Evolutionary conservation across 257 asterid genomes (phyloP).

Genomic region (Scutellaria minor): DNA sequence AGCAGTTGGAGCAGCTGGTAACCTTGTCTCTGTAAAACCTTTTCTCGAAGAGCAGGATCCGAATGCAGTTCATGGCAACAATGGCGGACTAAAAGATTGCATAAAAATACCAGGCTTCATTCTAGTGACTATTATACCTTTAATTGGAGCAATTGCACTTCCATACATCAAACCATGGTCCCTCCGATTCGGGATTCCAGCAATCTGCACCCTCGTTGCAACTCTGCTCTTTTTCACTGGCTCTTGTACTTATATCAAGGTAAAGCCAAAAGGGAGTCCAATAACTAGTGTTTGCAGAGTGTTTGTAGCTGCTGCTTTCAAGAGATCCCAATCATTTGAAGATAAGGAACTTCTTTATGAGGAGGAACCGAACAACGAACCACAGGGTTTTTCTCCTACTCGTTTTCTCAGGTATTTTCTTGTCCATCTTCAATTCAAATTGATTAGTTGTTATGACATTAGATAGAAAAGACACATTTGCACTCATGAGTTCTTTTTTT

Average conservation of each 20-base stretch:
- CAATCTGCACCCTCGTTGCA: conserved; percentile 50
- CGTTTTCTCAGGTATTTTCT: conserved; percentile 44
- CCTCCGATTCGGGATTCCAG: conserved; percentile 63
- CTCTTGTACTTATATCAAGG: conserved; percentile 25
- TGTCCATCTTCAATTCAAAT: not conserved
- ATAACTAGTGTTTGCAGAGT: conserved; percentile 49
- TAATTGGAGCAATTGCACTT: conserved; percentile 56
- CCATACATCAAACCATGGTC: conserved; percentile 69
- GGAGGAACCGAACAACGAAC: not conserved
- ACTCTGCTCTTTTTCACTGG: conserved; percentile 45
- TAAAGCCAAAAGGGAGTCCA: conserved; percentile 43
- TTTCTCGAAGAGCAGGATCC: conserved; percentile 41
- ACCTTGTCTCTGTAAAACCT: conserved; percentile 46
- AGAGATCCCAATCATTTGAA: conserved; percentile 17
- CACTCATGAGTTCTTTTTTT: too few species aligned
- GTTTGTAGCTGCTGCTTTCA: conserved; percentile 47
- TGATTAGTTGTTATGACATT: too few species aligned
- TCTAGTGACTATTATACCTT: conserved; percentile 32
- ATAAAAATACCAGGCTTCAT: conserved; percentile 7
- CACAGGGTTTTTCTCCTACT: conserved; percentile 29
- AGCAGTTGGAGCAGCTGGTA: conserved; percentile 62
- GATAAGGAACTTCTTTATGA: conserved; percentile 25
- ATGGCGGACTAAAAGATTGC: not conserved
- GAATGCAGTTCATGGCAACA: not conserved
- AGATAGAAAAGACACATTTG: too few species aligned